phyloP scores from a whole-genome alignment of 148 eudicot genomes.

The Nepenthes mirabilis region DNA sequence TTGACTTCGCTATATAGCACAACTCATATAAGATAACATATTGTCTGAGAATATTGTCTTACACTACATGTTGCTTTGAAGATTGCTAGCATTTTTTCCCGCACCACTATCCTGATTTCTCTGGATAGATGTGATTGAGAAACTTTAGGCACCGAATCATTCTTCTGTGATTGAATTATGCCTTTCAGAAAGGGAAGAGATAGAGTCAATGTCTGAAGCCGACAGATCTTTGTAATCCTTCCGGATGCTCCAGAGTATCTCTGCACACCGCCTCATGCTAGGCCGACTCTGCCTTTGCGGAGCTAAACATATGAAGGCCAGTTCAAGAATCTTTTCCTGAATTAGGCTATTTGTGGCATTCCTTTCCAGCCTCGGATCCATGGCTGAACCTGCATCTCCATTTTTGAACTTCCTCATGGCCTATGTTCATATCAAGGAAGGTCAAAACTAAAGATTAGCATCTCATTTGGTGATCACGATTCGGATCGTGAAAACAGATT shows the following conservation, averaged over 20 bases:
- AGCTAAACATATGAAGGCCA: constrained; percentile 61
- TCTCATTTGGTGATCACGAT: neutral
- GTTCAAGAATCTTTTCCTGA: constrained; percentile 52
- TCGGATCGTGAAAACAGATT: neutral
- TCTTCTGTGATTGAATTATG: constrained; percentile 17
- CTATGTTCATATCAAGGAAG: constrained; percentile 22
- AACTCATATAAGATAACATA: too few species aligned
- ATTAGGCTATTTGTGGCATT: constrained; percentile 31
- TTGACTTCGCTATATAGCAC: too few species aligned
- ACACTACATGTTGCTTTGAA: too few species aligned
- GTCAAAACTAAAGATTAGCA: neutral
- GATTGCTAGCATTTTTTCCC: too few species aligned
- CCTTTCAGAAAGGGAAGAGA: constrained; percentile 17
- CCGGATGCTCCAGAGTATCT: constrained; percentile 72
- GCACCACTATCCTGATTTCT: too few species aligned
- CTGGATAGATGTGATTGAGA: too few species aligned
- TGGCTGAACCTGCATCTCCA: constrained; percentile 47
- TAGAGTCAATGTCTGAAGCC: constrained; percentile 12
- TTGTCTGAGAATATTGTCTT: too few species aligned
- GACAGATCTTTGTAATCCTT: constrained; percentile 47
- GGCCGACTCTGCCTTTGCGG: constrained; percentile 55
- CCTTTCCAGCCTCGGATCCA: constrained; percentile 65
- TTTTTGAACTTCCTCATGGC: constrained; percentile 55
- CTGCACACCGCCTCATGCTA: constrained; percentile 65
- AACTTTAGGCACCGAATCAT: constrained; percentile 1